Evolutionary conservation across 495 filamentous ascomycete species (phyloP).

Genomic region (Xylaria flabelliformis): DNA sequence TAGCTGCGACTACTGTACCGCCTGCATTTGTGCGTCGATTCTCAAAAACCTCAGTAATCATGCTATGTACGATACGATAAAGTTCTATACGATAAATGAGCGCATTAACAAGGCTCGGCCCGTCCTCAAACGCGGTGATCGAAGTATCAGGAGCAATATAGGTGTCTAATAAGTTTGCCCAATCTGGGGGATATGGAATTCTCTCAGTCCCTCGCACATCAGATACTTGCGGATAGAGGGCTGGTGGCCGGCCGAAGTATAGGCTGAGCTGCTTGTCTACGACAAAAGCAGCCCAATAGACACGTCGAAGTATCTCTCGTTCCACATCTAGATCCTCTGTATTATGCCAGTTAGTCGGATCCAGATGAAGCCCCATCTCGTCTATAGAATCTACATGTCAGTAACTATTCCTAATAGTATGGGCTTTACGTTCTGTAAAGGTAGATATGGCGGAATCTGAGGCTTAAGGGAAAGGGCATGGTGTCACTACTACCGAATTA

Average conservation of each 20-base stretch:
- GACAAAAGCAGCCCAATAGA: constrained; percentile 45
- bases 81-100: constrained; percentile 42
- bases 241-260: constrained; percentile 44
- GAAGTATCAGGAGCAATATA: constrained; percentile 37
- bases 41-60: constrained; percentile 46
- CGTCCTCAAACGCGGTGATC: constrained; percentile 42
- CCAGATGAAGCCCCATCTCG: constrained; percentile 47
- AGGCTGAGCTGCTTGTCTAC: constrained; percentile 44
- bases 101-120: constrained; percentile 34
- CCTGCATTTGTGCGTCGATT: constrained; percentile 38
- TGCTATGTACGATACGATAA: constrained; percentile 43
- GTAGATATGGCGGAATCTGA: background rate
- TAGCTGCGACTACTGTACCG: constrained; percentile 35
- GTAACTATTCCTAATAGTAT: background rate
- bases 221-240: constrained; percentile 41
- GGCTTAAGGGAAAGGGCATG: background rate
- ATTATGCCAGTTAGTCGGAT: constrained; percentile 43
- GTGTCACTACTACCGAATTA: background rate
- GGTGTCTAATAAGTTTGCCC: constrained; percentile 35
- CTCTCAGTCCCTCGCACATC: constrained; percentile 43
- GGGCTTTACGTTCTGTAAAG: background rate
- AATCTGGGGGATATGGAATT: constrained; percentile 35
- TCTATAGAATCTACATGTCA: constrained; percentile 21
- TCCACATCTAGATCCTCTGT: constrained; percentile 37
- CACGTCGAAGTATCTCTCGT: constrained; percentile 39